Base-by-base conservation (phyloP, 768 basidiomycete genomes). In the Tubosaeta sp. region DNA sequence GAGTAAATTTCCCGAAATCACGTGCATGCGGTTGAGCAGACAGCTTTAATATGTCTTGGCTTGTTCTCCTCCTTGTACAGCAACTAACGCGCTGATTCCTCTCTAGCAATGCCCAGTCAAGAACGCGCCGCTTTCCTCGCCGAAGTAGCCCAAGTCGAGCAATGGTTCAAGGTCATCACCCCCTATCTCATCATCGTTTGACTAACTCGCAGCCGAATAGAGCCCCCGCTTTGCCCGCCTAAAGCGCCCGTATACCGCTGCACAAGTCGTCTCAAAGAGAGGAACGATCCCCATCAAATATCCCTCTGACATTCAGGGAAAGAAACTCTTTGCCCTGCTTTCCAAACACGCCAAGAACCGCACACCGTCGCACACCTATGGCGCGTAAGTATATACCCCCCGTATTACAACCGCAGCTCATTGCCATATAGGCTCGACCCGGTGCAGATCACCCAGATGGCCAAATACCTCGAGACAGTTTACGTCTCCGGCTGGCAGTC, bases 391-490 rank as follows among this genome's bases (percentile, higher is more conserved):
- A 41, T 46, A 35, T 43, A 9, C 38, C 13, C 26, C 5, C 5
- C 46, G 22, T 7, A 7, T 16, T 35, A 22, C 34, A 16, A 13
- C n/a, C 17, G 19, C 39, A n/a, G 39, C 11, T 45, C 34, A 12
- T 41, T 48, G 29, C 29, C n/a, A 6, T 49, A n/a, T 60, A 97
- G 95, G 19, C 85, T 99, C 58, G 97, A 99, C 69, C 91, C 95
- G 0, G 93, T 99, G 6, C 97, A 99, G 72, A 82, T 97, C 45
- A 97, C 95, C 0, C 97, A 99, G 72, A 99, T 99, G 97, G 95
- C 95, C 25, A 91, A 90, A 68, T 91, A 97, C 70, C 87, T 98
- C 60, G 97, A 98, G 73, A 97, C 95, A 3, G 90, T 99, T 61
- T 99, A 99, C 66, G 91, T 99, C 51, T 99, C 97, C 8, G 97